These are phyloP conservation scores for Lomentospora prolificans DNA, from an alignment of 2,329 filamentous ascomycete species.

Conservation along the genomic window DNA sequence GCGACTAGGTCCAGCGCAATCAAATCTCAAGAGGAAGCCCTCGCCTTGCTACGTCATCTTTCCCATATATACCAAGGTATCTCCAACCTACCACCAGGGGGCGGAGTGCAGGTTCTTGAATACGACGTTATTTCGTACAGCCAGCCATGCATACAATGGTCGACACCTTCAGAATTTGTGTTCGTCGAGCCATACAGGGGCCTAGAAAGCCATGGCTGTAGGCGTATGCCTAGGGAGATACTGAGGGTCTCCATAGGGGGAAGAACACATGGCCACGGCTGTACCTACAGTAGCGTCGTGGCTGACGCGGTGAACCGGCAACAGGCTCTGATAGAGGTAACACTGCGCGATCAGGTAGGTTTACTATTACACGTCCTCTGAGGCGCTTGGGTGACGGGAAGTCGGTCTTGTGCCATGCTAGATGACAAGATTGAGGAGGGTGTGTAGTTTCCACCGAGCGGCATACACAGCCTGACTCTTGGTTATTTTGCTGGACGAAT, in stretches of 20 bases:
- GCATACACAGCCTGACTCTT: background rate
- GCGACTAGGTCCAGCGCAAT: too few species aligned
- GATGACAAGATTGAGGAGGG: background rate
- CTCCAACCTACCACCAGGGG: slow-evolving; percentile 12
- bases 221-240: background rate
- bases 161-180: background rate
- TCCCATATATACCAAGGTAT: too few species aligned
- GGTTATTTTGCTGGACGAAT: background rate
- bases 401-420: background rate
- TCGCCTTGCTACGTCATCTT: background rate
- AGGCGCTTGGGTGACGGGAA: background rate
- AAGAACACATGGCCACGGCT: background rate
- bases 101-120: background rate
- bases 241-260: background rate
- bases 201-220: background rate
- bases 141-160: background rate
- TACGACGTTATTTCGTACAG: background rate
- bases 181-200: background rate
- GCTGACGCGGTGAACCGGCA: background rate
- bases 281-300: slow-evolving; percentile 7
- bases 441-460: background rate
- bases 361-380: background rate
- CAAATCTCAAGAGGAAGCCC: background rate
- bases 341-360: background rate
- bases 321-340: background rate